These are phyloP conservation scores for Bathelium albidoporum DNA, from an alignment of 495 filamentous ascomycete genomes.

Conservation along the genomic window DNA sequence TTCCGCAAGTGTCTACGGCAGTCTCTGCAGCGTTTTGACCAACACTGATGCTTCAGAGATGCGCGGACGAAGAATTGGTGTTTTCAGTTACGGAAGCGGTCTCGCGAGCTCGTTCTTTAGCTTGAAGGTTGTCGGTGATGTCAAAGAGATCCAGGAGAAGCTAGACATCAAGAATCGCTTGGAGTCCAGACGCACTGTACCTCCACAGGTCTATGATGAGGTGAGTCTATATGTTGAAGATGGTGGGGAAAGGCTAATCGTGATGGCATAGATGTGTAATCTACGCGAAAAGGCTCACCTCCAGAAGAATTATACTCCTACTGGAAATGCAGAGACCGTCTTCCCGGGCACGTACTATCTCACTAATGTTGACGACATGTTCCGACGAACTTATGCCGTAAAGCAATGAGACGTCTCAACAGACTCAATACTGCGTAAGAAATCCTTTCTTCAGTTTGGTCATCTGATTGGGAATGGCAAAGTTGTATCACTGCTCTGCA, in stretches of 20 bases:
- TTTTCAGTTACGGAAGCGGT: slow-evolving; percentile 95
- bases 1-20: slow-evolving; percentile 85
- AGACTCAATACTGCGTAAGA: no score
- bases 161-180: slow-evolving; percentile 72
- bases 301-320: slow-evolving; percentile 77
- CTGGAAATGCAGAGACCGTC: slow-evolving; percentile 69
- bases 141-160: slow-evolving; percentile 62
- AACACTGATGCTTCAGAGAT: slow-evolving; percentile 59
- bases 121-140: slow-evolving; percentile 68
- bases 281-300: slow-evolving; percentile 90
- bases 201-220: slow-evolving; percentile 78
- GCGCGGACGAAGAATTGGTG: slow-evolving; percentile 73
- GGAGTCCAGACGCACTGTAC: slow-evolving; percentile 56
- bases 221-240: slow-evolving; percentile 33
- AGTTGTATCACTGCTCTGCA: no score
- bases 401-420: slow-evolving; percentile 59
- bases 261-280: slow-evolving; percentile 58
- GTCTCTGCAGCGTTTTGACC: slow-evolving; percentile 65
- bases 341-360: slow-evolving; percentile 78
- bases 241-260: slow-evolving; percentile 24
- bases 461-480: no score
- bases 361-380: slow-evolving; percentile 85
- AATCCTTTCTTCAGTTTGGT: no score
- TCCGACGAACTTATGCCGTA: slow-evolving; percentile 76
- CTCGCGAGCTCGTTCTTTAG: slow-evolving; percentile 86